Conservation (phyloP, 129 eudicot genomes). For the Flaveria trinervia region DNA sequence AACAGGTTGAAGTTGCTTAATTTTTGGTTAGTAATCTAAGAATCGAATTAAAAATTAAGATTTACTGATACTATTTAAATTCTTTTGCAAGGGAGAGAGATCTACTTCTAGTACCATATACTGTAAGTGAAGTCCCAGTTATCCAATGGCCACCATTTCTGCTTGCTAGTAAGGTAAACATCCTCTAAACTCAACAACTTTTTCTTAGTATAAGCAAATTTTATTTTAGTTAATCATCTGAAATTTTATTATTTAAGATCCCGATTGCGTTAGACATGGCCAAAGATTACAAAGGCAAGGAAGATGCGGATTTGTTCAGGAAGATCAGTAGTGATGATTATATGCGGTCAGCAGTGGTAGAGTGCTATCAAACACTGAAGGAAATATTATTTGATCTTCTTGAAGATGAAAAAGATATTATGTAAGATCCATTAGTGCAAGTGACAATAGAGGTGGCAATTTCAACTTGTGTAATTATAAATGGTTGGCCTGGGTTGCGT, state of each 20-base stretch:
- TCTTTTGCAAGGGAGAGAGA: slow-evolving; percentile 69
- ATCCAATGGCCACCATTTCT: slow-evolving; percentile 99
- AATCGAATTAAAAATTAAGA: background rate
- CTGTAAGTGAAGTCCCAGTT: slow-evolving; percentile 68
- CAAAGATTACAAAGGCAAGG: slow-evolving; percentile 81
- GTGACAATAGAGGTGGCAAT: slow-evolving; percentile 6
- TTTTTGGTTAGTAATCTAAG: background rate
- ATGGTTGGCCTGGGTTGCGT: background rate
- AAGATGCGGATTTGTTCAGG: slow-evolving; percentile 76
- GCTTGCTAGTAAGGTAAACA: slow-evolving; percentile 93
- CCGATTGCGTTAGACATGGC: slow-evolving; percentile 99
- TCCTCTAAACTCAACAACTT: background rate
- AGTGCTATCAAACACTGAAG: slow-evolving; percentile 79
- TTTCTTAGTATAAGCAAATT: slow-evolving; percentile 7
- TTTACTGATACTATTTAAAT: slow-evolving; percentile 20
- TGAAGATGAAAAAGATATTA: slow-evolving; percentile 59
- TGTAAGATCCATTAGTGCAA: slow-evolving; percentile 41
- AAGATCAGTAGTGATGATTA: slow-evolving; percentile 79
- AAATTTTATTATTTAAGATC: slow-evolving; percentile 49
- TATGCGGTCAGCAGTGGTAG: slow-evolving; percentile 85
- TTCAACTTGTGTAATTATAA: background rate
- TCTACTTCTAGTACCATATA: slow-evolving; percentile 95
- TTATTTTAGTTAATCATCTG: slow-evolving; percentile 17
- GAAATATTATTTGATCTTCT: slow-evolving; percentile 58
- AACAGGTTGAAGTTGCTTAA: slow-evolving; percentile 51